Percentiles rank a stretch among this genome's conserved stretches.
These are phyloP conservation scores for Cystobasidium sp. DNA, from an alignment of 1,284 basidiomycete species.

Conservation along the genomic window DNA sequence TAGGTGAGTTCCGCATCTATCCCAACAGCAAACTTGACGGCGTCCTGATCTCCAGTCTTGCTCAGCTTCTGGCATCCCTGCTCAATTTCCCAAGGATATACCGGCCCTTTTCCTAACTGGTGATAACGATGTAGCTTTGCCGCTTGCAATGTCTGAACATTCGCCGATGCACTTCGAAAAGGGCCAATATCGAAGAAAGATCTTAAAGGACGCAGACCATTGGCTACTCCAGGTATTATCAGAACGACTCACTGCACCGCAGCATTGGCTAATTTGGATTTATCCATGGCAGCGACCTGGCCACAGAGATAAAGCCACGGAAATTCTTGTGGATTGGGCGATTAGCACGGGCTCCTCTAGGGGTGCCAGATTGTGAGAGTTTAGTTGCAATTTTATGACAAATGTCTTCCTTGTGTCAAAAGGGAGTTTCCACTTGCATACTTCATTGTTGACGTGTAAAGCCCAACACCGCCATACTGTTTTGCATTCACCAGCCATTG, in stretches of 20 bases:
- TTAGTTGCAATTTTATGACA: no score
- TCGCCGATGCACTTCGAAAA: constrained; percentile 45
- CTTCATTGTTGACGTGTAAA: no score
- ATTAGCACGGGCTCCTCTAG: no score
- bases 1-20: background rate
- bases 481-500: no score
- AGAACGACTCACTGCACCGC: background rate
- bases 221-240: constrained; percentile 45
- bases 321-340: background rate
- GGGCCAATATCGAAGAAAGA: constrained; percentile 45
- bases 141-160: constrained; percentile 46
- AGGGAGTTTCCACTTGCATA: no score
- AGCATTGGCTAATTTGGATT: background rate
- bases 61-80: constrained; percentile 22
- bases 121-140: constrained; percentile 47
- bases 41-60: background rate
- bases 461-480: no score
- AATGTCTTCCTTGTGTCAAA: no score
- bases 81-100: constrained; percentile 47
- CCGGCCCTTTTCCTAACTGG: constrained; percentile 49
- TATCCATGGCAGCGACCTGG: background rate
- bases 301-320: background rate
- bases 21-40: background rate
- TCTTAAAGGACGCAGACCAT: constrained; percentile 47
- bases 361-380: no score